Evolutionary conservation across 2,329 filamentous ascomycete genomes (phyloP), one percentile per base, ranked within the genome.

Genomic region (Pyricularia sp.): DNA sequence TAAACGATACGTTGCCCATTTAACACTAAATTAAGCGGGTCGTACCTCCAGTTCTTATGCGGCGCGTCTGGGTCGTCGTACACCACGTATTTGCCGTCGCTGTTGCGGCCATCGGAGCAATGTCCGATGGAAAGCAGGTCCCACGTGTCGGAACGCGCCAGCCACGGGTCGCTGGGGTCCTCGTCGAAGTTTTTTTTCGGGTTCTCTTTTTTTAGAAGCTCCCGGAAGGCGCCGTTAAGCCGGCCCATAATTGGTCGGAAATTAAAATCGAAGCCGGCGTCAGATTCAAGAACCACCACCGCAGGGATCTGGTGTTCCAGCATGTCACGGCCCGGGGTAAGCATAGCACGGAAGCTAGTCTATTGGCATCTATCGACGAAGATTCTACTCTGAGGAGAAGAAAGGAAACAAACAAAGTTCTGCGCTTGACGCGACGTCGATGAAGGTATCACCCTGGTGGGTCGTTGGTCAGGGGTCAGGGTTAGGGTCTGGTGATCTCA

Each of bases 221-320:
- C 50, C 66, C 71, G 69, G 36, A 73, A 74, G 50, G 73, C 65
- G 65, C 70, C 66, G 70, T 75, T 75, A 12, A 74, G 68, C 50
- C 66, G 67, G 17, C 69, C 65, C 72, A 75, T 75, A 69, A 74
- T 73, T 14, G 70, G 69, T 3, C 73, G 73, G 14, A 76, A 31
- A 59, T 76, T 72, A 63, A 75, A 30, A 42, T 76, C 75, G 74
- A 74, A 76, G 7, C 70, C 72, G 23, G 75, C 74, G 68, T 76
- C 75, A 30, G 74, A 74, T 55, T 77, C 76, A 25, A 77, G 68
- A 55, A 76, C 71, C 25, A 77, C 66, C 33, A 74, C 69, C 2
- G 74, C 70, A 17, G 72, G 68, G 25, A 70, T 59, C 58, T 71
- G 72, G n/a, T 71, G 68, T n/a, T 72, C 70, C 25, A 76, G 71